Conservation (phyloP, 106 monocot genomes). For the Dioscorea alata region DNA sequence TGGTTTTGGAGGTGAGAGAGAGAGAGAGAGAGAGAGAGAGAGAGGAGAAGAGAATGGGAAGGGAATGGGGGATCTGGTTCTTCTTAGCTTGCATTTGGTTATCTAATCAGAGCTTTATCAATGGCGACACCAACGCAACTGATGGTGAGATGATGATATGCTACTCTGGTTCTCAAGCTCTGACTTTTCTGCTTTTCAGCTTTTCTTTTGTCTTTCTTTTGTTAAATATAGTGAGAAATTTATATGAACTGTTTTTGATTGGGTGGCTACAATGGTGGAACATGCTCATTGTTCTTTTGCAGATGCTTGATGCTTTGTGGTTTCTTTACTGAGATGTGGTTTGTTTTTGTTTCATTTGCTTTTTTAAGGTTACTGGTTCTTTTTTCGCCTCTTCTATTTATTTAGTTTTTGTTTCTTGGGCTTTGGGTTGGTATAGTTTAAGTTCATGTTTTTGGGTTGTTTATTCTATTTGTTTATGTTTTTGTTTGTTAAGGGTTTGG, state of each 20-base stretch:
- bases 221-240: background rate
- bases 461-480: too few relatives aligned
- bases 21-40: too few relatives aligned
- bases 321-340: too few relatives aligned
- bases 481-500: too few relatives aligned
- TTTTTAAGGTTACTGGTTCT: too few relatives aligned
- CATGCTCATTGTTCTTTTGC: background rate
- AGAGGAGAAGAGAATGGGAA: background rate
- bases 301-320: too few relatives aligned
- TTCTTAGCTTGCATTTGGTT: slow-evolving; percentile 32
- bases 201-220: background rate
- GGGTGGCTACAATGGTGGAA: background rate
- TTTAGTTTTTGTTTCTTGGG: too few relatives aligned
- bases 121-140: slow-evolving; percentile 26
- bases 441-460: too few relatives aligned
- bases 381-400: too few relatives aligned
- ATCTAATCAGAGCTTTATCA: slow-evolving; percentile 15
- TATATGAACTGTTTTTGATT: background rate
- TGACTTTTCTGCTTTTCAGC: background rate
- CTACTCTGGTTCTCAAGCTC: background rate
- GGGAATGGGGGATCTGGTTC: slow-evolving; percentile 21
- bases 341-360: too few relatives aligned
- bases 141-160: slow-evolving; percentile 20
- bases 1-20: too few relatives aligned
- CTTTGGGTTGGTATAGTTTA: too few relatives aligned